phyloP scores from a whole-genome alignment of 2,329 filamentous ascomycete species.

The Decorospora gaudefroyi region DNA sequence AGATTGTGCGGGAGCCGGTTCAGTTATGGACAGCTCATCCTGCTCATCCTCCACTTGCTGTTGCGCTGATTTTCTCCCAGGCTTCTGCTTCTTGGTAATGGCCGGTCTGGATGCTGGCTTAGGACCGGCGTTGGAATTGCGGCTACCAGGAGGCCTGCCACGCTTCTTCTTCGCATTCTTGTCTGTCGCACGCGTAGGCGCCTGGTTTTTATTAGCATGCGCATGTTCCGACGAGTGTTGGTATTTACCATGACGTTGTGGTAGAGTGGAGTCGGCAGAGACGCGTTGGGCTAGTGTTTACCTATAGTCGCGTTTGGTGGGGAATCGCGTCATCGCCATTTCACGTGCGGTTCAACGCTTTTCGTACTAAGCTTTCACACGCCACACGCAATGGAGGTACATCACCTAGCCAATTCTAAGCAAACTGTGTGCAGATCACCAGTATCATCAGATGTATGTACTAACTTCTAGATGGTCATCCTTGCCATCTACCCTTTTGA shows the following conservation, averaged over 20 bases:
- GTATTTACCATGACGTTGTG: slow-evolving; percentile 40
- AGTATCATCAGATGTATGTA: too few relatives aligned
- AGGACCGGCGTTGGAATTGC: slow-evolving; percentile 21
- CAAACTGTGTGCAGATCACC: too few relatives aligned
- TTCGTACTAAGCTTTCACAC: too few relatives aligned
- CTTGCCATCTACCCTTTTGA: too few relatives aligned
- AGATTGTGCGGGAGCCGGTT: slow-evolving; percentile 3
- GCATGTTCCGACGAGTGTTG: background rate
- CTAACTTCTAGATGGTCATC: too few relatives aligned
- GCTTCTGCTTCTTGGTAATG: slow-evolving; percentile 12
- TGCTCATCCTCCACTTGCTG: slow-evolving; percentile 22
- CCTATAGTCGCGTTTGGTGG: slow-evolving; percentile 14
- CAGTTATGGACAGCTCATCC: slow-evolving; percentile 15
- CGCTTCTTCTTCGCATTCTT: slow-evolving; percentile 26
- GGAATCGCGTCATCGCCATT: slow-evolving; percentile 12
- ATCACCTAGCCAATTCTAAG: too few relatives aligned
- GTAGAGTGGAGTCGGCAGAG: slow-evolving; percentile 19
- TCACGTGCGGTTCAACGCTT: slow-evolving; percentile 4
- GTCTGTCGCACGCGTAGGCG: slow-evolving; percentile 27
- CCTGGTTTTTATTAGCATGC: slow-evolving; percentile 27
- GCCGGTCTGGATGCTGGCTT: slow-evolving; percentile 21
- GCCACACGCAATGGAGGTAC: too few relatives aligned
- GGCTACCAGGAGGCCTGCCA: slow-evolving; percentile 33
- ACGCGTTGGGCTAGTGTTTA: slow-evolving; percentile 22
- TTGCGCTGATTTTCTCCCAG: slow-evolving; percentile 19